These are phyloP conservation scores for Acmispon strigosus DNA, from an alignment of 306 rosid species.

Conservation along the genomic window DNA sequence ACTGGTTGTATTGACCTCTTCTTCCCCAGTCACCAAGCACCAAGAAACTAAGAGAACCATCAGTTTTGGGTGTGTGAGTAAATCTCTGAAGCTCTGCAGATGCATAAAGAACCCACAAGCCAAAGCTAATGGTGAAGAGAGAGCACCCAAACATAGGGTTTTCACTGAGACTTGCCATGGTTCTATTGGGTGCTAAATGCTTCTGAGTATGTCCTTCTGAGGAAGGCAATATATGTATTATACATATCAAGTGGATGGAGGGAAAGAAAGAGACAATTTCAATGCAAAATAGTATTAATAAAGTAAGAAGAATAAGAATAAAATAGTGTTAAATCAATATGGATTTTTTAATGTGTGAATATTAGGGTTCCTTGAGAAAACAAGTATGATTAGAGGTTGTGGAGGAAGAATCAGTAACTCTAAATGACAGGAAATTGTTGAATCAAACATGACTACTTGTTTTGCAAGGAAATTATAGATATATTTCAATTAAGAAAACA, in stretches of 20 bases:
- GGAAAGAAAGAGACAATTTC: background rate
- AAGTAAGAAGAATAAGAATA: background rate
- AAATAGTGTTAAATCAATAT: background rate
- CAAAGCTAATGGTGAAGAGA: constrained; percentile 19
- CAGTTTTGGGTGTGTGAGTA: constrained; percentile 25
- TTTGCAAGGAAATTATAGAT: background rate
- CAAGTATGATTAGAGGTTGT: too few relatives aligned
- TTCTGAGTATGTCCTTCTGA: background rate
- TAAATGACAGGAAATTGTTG: background rate
- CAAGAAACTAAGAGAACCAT: constrained; percentile 44
- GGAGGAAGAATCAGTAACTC: too few relatives aligned
- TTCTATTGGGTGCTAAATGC: background rate
- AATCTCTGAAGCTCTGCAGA: constrained; percentile 40
- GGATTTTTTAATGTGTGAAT: background rate
- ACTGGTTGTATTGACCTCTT: constrained; percentile 46
- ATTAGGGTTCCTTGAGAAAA: too few relatives aligned
- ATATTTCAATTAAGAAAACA: background rate
- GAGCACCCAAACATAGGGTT: background rate
- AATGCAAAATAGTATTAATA: background rate
- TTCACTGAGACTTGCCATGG: constrained; percentile 5
- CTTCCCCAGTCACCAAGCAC: constrained; percentile 62
- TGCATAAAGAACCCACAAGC: constrained; percentile 17
- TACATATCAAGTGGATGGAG: background rate
- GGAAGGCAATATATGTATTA: background rate
- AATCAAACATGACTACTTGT: too few relatives aligned